Evolutionary conservation across 1,284 basidiomycete genomes (phyloP).

Genomic region (Pisolithus thermaeus): DNA sequence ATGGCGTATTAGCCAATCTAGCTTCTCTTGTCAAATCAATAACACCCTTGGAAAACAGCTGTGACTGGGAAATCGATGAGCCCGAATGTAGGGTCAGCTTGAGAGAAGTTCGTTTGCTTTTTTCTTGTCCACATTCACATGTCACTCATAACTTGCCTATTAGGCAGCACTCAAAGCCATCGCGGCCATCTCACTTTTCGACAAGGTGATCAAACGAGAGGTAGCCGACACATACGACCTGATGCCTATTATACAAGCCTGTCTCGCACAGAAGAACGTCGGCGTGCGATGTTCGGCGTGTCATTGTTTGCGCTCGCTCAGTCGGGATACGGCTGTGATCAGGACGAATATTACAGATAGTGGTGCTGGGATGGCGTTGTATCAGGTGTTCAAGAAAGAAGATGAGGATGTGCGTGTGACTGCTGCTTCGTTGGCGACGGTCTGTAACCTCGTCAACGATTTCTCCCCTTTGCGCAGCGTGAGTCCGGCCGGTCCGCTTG

Average conservation of each 20-base stretch:
- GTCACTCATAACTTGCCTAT: conserved; percentile 1
- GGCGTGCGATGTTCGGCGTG: conserved; percentile 82
- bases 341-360: conserved; percentile 81
- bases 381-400: conserved; percentile 49
- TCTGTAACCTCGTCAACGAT: conserved; percentile 83
- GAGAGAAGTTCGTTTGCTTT: conserved; percentile 50
- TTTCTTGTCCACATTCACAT: not conserved
- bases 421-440: conserved; percentile 64
- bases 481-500: conserved; percentile 22
- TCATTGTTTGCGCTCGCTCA: conserved; percentile 78
- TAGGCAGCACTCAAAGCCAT: conserved; percentile 68
- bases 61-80: conserved; percentile 55
- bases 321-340: conserved; percentile 70
- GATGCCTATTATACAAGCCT: conserved; percentile 51
- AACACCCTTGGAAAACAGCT: conserved; percentile 38
- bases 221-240: conserved; percentile 52
- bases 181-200: conserved; percentile 63
- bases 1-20: conserved; percentile 51
- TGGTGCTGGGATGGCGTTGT: conserved; percentile 68
- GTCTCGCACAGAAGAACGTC: conserved; percentile 55
- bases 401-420: conserved; percentile 69
- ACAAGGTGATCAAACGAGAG: conserved; percentile 62
- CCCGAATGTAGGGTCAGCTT: conserved; percentile 52
- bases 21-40: conserved; percentile 45
- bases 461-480: conserved; percentile 78